Conservation (phyloP, 805 yeast genomes). For the Candida sithepensis region DNA sequence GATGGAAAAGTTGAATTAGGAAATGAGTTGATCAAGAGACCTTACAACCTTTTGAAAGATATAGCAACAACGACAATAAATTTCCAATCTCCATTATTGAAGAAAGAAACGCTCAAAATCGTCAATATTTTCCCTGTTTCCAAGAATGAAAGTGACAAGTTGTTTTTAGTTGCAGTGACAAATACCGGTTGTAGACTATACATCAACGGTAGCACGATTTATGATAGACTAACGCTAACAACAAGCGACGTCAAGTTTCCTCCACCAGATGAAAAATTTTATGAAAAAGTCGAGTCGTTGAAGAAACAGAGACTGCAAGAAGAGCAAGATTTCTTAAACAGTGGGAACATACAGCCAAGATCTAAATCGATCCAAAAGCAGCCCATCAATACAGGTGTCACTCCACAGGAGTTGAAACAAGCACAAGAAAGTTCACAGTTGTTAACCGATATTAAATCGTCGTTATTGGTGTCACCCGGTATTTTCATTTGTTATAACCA, state of each 20-base stretch:
- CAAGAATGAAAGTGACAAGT: constrained; percentile 59
- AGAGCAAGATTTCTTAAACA: constrained; percentile 25
- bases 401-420: constrained; percentile 39
- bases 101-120: constrained; percentile 53
- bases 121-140: constrained; percentile 61
- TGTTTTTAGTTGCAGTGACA: constrained; percentile 76
- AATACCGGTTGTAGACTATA: constrained; percentile 79
- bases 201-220: constrained; percentile 44
- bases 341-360: constrained; percentile 8
- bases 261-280: constrained; percentile 34
- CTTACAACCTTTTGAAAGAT: constrained; percentile 44
- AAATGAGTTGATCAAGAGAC: constrained; percentile 34
- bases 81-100: constrained; percentile 42
- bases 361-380: constrained; percentile 19
- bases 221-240: constrained; percentile 32
- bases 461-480: constrained; percentile 78
- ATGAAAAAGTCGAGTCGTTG: constrained; percentile 29
- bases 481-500: constrained; percentile 65
- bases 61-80: constrained; percentile 38
- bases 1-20: constrained; percentile 34
- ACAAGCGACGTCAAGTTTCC: constrained; percentile 44
- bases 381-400: constrained; percentile 25
- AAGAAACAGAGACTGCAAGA: constrained; percentile 38
- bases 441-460: constrained; percentile 52
- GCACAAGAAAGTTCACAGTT: constrained; percentile 55